Evolutionary conservation across 495 filamentous ascomycete species (phyloP).

Genomic region (Mytilinidion resinicola): DNA sequence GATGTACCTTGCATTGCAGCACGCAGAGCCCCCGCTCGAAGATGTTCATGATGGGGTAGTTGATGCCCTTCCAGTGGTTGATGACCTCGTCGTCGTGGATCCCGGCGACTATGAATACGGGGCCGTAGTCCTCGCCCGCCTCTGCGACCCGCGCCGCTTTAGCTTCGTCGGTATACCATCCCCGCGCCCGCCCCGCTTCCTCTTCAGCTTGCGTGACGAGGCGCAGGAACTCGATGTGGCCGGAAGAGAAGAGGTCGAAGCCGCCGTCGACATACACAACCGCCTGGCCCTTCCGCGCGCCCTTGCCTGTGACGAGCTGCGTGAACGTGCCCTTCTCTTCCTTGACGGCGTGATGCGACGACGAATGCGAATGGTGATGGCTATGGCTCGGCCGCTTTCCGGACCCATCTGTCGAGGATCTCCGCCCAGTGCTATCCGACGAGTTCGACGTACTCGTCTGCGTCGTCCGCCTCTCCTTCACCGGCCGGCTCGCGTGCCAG

Average conservation of each 20-base stretch:
- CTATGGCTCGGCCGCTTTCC: not conserved
- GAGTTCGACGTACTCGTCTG: not conserved
- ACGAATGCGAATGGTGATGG: slow-evolving; percentile 10
- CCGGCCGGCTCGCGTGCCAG: slow-evolving; percentile 55
- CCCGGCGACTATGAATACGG: slow-evolving; percentile 80
- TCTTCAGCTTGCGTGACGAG: slow-evolving; percentile 67
- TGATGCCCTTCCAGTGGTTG: slow-evolving; percentile 91
- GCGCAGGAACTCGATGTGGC: slow-evolving; percentile 90
- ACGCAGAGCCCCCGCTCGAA: slow-evolving; percentile 94
- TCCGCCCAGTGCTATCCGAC: not conserved
- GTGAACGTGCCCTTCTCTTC: slow-evolving; percentile 44
- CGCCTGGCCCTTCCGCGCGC: slow-evolving; percentile 66
- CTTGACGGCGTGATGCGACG: slow-evolving; percentile 10
- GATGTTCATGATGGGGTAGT: slow-evolving; percentile 99
- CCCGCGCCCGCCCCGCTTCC: slow-evolving; percentile 52
- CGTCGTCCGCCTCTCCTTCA: slow-evolving; percentile 42
- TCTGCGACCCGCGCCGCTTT: slow-evolving; percentile 55
- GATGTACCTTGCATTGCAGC: slow-evolving; percentile 77
- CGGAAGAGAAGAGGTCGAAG: slow-evolving; percentile 94
- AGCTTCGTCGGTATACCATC: slow-evolving; percentile 66
- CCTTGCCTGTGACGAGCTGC: slow-evolving; percentile 57
- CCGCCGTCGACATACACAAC: slow-evolving; percentile 94
- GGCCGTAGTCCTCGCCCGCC: slow-evolving; percentile 62
- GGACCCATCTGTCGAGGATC: not conserved
- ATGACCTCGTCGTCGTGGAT: slow-evolving; percentile 93